Conservation (phyloP, 2,329 filamentous ascomycete species). For the Davidsoniella eucalypti region DNA sequence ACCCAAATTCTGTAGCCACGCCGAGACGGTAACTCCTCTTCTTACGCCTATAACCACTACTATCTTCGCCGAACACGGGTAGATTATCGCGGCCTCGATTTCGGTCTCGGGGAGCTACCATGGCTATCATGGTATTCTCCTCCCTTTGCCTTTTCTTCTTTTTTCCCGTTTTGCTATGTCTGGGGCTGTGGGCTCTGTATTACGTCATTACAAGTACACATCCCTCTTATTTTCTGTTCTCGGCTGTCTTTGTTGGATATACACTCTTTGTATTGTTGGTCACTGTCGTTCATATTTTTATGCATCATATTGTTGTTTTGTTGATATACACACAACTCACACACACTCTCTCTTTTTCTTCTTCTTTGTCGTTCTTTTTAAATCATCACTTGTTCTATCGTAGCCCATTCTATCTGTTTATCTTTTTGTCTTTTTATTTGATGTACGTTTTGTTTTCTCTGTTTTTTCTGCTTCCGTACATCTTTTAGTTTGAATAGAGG, state of each 20-base stretch:
- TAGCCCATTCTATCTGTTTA: neutral
- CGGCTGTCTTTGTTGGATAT: slow-evolving; percentile 3
- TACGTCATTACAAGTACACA: slow-evolving; percentile 5
- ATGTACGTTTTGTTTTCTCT: neutral
- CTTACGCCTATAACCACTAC: slow-evolving; percentile 3
- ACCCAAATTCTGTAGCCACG: slow-evolving; percentile 8
- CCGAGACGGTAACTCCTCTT: slow-evolving; percentile 11
- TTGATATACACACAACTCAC: neutral
- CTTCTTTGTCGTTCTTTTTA: neutral
- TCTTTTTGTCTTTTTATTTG: neutral
- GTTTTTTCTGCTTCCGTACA: neutral
- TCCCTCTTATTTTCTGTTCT: neutral
- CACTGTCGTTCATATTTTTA: slow-evolving; percentile 2
- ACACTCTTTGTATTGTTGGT: slow-evolving; percentile 7
- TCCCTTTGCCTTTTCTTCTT: slow-evolving; percentile 1
- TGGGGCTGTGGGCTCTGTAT: slow-evolving; percentile 5
- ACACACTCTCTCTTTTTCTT: neutral
- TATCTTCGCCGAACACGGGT: too few relatives aligned
- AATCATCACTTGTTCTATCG: neutral
- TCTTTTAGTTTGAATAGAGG: too few relatives aligned
- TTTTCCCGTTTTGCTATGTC: neutral
- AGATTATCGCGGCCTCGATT: too few relatives aligned
- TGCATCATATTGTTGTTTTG: slow-evolving; percentile 2
- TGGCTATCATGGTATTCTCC: neutral
- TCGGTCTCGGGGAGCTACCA: too few relatives aligned